A percentile compares a stretch with the other conserved stretches of the same genome.
Evolutionary conservation across 2,329 filamentous ascomycete species (phyloP).

Genomic region (Claviceps sp.): DNA sequence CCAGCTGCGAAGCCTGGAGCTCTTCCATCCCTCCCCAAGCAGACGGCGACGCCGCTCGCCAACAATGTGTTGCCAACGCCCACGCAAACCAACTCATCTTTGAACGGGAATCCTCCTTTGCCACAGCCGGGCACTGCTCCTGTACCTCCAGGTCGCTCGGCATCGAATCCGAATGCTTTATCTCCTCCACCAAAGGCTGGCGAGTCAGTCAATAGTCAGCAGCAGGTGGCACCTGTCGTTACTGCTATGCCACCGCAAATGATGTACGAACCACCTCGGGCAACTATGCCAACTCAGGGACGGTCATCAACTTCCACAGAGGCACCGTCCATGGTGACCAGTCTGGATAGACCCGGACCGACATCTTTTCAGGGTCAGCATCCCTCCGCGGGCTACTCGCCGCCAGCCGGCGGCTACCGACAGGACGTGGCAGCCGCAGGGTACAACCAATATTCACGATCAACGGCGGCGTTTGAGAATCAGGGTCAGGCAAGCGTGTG

Average conservation of each 20-base stretch:
- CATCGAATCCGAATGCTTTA: slow-evolving; percentile 14
- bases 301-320: slow-evolving; percentile 31
- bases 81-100: slow-evolving; percentile 19
- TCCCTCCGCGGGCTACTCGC: slow-evolving; percentile 21
- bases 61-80: slow-evolving; percentile 29
- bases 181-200: slow-evolving; percentile 40
- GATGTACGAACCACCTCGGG: slow-evolving; percentile 33
- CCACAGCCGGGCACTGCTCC: slow-evolving; percentile 47
- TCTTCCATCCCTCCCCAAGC: slow-evolving; percentile 27
- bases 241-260: slow-evolving; percentile 32
- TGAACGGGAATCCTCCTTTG: slow-evolving; percentile 30
- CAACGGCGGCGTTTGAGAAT: slow-evolving; percentile 19
- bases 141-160: slow-evolving; percentile 18
- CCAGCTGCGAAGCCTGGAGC: slow-evolving; percentile 33
- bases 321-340: slow-evolving; percentile 4
- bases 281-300: slow-evolving; percentile 27
- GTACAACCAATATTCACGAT: slow-evolving; percentile 33
- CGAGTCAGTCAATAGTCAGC: slow-evolving; percentile 26
- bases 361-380: slow-evolving; percentile 15
- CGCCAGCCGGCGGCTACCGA: slow-evolving; percentile 39
- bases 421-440: slow-evolving; percentile 42
- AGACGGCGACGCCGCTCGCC: slow-evolving; percentile 25
- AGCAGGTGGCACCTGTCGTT: slow-evolving; percentile 13
- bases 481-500: slow-evolving; percentile 32
- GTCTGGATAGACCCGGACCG: slow-evolving; percentile 8